phyloP scores from a whole-genome alignment of 1,139 yeast species.

The Ogataea hybrid region DNA sequence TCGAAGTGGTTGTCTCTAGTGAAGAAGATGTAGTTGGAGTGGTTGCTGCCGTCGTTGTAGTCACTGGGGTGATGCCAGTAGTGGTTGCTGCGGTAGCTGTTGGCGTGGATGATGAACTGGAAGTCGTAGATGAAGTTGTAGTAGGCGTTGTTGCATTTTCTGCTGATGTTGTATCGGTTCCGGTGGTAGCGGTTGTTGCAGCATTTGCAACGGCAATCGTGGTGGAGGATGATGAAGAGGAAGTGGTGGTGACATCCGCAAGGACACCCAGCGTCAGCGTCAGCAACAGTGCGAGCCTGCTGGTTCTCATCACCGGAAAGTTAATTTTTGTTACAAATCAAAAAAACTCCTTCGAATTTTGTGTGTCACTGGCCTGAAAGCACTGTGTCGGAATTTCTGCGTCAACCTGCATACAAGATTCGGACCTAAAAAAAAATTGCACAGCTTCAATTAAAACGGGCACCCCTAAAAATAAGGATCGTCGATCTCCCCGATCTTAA shows the following conservation, averaged over 20 bases:
- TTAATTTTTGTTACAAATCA: neutral
- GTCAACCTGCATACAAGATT: neutral
- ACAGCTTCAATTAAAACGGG: neutral
- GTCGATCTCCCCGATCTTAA: neutral
- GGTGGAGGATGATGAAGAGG: slow-evolving; percentile 10
- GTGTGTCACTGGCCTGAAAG: neutral
- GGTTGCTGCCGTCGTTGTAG: slow-evolving; percentile 5
- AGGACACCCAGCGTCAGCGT: slow-evolving; percentile 5
- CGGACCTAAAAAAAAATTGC: neutral
- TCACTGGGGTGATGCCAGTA: slow-evolving; percentile 4
- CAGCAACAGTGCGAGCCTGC: neutral
- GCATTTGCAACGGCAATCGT: slow-evolving; percentile 15
- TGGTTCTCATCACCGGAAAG: slow-evolving; percentile 2
- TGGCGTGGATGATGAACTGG: slow-evolving; percentile 16
- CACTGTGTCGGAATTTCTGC: neutral
- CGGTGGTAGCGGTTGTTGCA: slow-evolving; percentile 10
- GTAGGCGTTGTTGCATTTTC: slow-evolving; percentile 9
- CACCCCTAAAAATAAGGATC: neutral
- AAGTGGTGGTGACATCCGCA: slow-evolving; percentile 8
- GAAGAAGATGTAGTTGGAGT: slow-evolving; percentile 8
- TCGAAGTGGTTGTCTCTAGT: slow-evolving; percentile 8
- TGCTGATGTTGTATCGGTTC: slow-evolving; percentile 5
- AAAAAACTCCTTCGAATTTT: neutral
- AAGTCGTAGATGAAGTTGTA: slow-evolving; percentile 6
- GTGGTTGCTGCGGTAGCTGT: slow-evolving; percentile 12